Evolutionary conservation across 148 eudicot species (phyloP), one percentile per base, ranked within the genome.

Genomic region (Amaranthus hypochondriacus): DNA sequence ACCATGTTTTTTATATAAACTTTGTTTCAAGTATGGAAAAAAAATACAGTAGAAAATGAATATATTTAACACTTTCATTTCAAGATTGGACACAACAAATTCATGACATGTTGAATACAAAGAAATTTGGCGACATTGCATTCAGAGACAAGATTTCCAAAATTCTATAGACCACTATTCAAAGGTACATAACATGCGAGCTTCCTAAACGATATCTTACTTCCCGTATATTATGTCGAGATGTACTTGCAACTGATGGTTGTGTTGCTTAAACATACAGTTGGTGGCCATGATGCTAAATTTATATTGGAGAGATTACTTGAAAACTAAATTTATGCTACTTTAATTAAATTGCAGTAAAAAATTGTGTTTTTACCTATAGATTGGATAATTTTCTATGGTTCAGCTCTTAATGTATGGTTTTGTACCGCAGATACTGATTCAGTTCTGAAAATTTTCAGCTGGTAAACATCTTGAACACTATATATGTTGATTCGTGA

Each of bases 1-100:
- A 18, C 18, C 18, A 18, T 18, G 18, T 18, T 18, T 18, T 18
- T 18, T 18, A 18, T 18, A 18, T 18, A 18, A 18, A 18, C 18
- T 18, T 18, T 18, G 18, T 18, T 18, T 18, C 18, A 18, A 18
- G 18, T 18, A 18, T 18, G 18, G 18, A 18, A 0, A 18, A 18
- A 18, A 18, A 18, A 18, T 18, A 18, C 0, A 18, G 18, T 18
- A 18, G 18, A 18, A 18, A 18, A 18, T 18, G 18, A 18, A 18
- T 18, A 18, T 18, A 18, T 18, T 18, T 18, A 18, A 18, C 18
- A 18, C 91, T 94, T 55, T 94, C 98, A 10, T 94, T 94, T 82
- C 98, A 94, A 91, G 98, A 94, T 78, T 94, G 98, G 98, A 94
- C 98, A 46, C 98, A 94, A 58, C 97, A 94, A 94, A 97, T 94